phyloP scores from a whole-genome alignment of 371 early-diverging fungal genomes.

The Actinomortierella ambigua region DNA sequence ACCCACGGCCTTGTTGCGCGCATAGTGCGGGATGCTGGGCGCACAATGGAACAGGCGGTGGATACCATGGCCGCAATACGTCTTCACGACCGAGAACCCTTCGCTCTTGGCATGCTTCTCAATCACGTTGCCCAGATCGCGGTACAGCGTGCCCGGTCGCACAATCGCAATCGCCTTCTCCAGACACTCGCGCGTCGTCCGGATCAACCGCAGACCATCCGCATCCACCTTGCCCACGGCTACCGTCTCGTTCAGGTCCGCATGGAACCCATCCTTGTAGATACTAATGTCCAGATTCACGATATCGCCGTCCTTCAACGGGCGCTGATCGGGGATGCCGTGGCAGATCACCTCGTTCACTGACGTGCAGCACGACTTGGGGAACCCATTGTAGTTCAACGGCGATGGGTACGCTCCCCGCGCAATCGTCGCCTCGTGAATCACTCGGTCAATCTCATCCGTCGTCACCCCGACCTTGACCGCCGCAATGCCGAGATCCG shows the following conservation, averaged over 20 bases:
- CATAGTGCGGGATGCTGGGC: slow-evolving; percentile 93
- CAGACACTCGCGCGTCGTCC: slow-evolving; percentile 79
- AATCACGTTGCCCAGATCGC: slow-evolving; percentile 91
- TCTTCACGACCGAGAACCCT: slow-evolving; percentile 91
- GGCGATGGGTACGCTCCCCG: slow-evolving; percentile 93
- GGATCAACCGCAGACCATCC: slow-evolving; percentile 72
- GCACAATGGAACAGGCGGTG: slow-evolving; percentile 85
- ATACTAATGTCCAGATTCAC: slow-evolving; percentile 92
- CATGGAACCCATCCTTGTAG: slow-evolving; percentile 90
- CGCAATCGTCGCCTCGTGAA: slow-evolving; percentile 88
- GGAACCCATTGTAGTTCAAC: slow-evolving; percentile 92
- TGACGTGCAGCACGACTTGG: slow-evolving; percentile 91
- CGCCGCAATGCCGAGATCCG: slow-evolving; percentile 80
- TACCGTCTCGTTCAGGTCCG: slow-evolving; percentile 90
- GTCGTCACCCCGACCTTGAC: slow-evolving; percentile 89
- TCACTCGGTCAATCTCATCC: slow-evolving; percentile 85
- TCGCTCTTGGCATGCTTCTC: slow-evolving; percentile 81
- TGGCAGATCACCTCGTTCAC: slow-evolving; percentile 84
- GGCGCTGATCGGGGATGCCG: slow-evolving; percentile 91
- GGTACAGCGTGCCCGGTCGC: slow-evolving; percentile 90
- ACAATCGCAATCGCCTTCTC: slow-evolving; percentile 88
- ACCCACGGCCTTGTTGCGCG: slow-evolving; percentile 92
- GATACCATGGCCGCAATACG: slow-evolving; percentile 95
- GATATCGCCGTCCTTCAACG: slow-evolving; percentile 90
- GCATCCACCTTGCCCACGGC: slow-evolving; percentile 86